Conservation (phyloP, 2,329 filamentous ascomycete genomes). For the Penicillium glabrum region DNA sequence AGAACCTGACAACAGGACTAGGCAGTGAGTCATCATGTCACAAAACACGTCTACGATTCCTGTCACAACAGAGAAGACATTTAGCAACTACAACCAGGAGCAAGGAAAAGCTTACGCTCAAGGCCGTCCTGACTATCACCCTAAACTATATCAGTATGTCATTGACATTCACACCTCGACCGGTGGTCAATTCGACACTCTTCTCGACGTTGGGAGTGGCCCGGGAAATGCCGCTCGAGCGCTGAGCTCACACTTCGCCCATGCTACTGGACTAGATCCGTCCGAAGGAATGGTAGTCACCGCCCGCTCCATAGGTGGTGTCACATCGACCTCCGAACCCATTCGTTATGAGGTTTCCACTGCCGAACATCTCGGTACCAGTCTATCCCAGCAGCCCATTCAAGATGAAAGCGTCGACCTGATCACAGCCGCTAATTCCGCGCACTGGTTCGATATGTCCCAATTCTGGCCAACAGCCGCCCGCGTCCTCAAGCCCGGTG, state of each 20-base stretch:
- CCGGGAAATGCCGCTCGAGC: slow-evolving; percentile 52
- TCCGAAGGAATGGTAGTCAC: slow-evolving; percentile 55
- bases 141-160: slow-evolving; percentile 48
- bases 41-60: slow-evolving; percentile 1
- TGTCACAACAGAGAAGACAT: slow-evolving; percentile 17
- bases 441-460: slow-evolving; percentile 60
- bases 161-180: slow-evolving; percentile 48
- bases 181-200: slow-evolving; percentile 44
- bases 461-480: slow-evolving; percentile 52
- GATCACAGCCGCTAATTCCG: slow-evolving; percentile 52
- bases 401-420: slow-evolving; percentile 47
- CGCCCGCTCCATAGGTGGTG: slow-evolving; percentile 42
- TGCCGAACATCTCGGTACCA: slow-evolving; percentile 46
- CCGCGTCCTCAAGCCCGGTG: slow-evolving; percentile 51
- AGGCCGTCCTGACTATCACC: slow-evolving; percentile 50
- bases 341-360: slow-evolving; percentile 46
- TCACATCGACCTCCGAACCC: slow-evolving; percentile 28
- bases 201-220: slow-evolving; percentile 59
- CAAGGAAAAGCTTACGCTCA: slow-evolving; percentile 38
- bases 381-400: slow-evolving; percentile 27
- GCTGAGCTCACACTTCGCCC: slow-evolving; percentile 48
- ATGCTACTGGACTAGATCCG: slow-evolving; percentile 53
- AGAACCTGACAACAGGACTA: neutral
- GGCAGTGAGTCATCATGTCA: neutral
- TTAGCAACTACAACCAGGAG: slow-evolving; percentile 15